A percentile compares a stretch with the other conserved stretches of the same genome.
Conservation (phyloP, 2,329 filamentous ascomycete species). For the Rutstroemia sp. region DNA sequence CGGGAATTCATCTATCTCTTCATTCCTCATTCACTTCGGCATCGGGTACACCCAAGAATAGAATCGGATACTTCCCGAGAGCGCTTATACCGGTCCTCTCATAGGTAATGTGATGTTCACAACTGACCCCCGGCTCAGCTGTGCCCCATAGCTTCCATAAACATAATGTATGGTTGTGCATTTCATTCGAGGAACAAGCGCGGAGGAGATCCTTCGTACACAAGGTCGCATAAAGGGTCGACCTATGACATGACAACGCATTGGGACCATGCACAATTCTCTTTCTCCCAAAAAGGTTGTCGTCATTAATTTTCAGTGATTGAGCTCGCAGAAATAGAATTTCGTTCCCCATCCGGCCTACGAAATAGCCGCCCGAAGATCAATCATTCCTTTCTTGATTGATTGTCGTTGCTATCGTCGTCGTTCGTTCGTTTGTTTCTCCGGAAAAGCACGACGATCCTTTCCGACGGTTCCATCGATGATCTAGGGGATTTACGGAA, state of each 20-base stretch:
- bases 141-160: neutral
- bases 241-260: neutral
- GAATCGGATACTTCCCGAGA: neutral
- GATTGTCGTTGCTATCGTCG: neutral
- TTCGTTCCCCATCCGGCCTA: neutral
- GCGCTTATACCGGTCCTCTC: neutral
- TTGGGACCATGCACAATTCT: neutral
- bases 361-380: neutral
- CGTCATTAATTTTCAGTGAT: neutral
- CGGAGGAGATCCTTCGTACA: constrained; percentile 1
- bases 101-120: neutral
- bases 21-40: neutral
- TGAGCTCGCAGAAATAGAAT: neutral
- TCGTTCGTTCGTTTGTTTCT: neutral
- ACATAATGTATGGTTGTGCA: neutral
- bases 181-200: constrained; percentile 3
- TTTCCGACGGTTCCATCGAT: too few species aligned
- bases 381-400: neutral
- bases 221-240: neutral
- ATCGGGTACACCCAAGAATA: neutral
- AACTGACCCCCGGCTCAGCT: neutral
- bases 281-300: neutral
- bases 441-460: neutral
- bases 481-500: neutral
- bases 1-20: neutral